A percentile compares a stretch with the other conserved stretches of the same genome.
These are phyloP conservation scores for Delphinella strobiligena DNA, from an alignment of 2,329 filamentous ascomycete species.

Conservation along the genomic window DNA sequence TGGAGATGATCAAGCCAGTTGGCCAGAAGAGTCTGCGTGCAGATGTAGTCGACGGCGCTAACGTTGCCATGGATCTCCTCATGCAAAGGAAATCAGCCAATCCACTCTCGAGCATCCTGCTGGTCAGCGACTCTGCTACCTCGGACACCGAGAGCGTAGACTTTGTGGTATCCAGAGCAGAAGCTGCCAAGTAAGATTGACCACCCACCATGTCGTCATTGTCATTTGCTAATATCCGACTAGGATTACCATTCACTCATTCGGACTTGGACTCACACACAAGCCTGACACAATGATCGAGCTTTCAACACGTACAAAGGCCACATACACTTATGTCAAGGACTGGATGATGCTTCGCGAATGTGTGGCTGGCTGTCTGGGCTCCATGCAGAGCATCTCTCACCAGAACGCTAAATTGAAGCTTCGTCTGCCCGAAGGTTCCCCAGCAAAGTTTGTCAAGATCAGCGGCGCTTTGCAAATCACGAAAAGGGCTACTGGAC, in stretches of 20 bases:
- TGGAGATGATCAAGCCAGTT: conserved; percentile 80
- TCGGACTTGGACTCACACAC: conserved; percentile 90
- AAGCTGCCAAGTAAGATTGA: conserved; percentile 76
- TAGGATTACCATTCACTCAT: conserved; percentile 89
- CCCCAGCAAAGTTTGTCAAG: conserved; percentile 95
- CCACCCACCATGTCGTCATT: conserved; percentile 3
- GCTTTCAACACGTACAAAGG: conserved; percentile 87
- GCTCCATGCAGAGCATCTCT: conserved; percentile 84
- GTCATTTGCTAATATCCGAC: conserved; percentile 1
- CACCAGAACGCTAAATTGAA: conserved; percentile 97
- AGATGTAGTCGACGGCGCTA: conserved; percentile 93
- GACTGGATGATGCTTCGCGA: conserved; percentile 99
- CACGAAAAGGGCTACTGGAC: conserved; percentile 87
- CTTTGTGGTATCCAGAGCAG: conserved; percentile 90
- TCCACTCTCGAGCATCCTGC: conserved; percentile 83
- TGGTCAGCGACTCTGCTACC: conserved; percentile 95
- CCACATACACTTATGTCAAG: conserved; percentile 95
- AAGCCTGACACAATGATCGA: conserved; percentile 99
- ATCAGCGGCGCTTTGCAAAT: conserved; percentile 94
- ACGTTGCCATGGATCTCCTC: conserved; percentile 93
- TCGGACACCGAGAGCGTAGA: conserved; percentile 92
- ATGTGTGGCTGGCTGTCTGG: conserved; percentile 85
- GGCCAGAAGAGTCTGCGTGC: conserved; percentile 94
- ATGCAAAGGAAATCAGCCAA: conserved; percentile 98
- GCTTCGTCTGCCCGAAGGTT: conserved; percentile 86